Base-by-base conservation (phyloP, 1,284 basidiomycete genomes). In the Leccinum subrobustum region DNA sequence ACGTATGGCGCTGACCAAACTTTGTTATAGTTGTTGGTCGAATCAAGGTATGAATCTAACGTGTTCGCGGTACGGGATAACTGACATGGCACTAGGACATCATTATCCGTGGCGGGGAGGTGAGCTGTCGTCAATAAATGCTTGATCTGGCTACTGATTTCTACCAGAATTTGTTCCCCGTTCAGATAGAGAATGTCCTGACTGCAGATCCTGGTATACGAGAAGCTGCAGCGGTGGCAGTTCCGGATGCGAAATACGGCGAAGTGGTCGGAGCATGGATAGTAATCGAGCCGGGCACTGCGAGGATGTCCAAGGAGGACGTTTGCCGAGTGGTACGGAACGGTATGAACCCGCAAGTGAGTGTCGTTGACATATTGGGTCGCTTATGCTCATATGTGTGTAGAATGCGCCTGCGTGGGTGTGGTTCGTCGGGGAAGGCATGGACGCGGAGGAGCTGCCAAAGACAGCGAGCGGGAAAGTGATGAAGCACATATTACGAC, bases 401-500 rank as follows among this genome's bases (percentile, higher is more conserved):
- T 57, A 91, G 89, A 91, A 88, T 73, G 84, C 88, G 1, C 92
- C 92, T 0, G 77, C 80, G 4, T 93, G 89, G 88, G 85, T 94
- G 2, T 95, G 92, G 90, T 92, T 93, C 64, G 66, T 91, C 1
- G 87, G 85, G 18, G 86, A 91, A 67, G 85, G 88, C 27, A 84
- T 82, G 4, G 75, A 76, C 6, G 76, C 79, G 7, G 72, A 75
- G 23, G 88, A 91, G 64, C 73, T 94, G 11, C 93, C 93, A 1
- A 93, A 92, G 79, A 95, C 92, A 6, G 91, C 89, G 18, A 94
- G 92, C 66, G 93, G 93, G 50, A 95, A 95, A 75, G 86, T 95
- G 42, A 85, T 87, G 86, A 95, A 95, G 76, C 90, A 93, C 74
- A 72, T 92, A 27, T 65, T 83, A 4, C 72, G 83, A 12, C 69